Base-by-base conservation (phyloP, 2,329 filamentous ascomycete species). In the Coleophoma cylindrospora region DNA sequence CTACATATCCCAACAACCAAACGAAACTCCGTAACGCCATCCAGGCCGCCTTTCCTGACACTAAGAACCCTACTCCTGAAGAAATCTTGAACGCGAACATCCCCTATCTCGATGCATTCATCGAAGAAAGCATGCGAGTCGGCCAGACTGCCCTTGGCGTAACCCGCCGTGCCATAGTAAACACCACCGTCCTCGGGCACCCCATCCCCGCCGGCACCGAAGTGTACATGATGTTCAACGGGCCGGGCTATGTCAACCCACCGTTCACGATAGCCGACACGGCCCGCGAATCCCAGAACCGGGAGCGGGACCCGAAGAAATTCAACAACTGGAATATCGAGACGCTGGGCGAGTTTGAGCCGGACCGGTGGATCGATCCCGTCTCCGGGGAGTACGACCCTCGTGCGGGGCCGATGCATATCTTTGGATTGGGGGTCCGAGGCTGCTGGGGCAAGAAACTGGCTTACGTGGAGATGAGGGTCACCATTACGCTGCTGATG, bases 381-480 rank as follows among this genome's bases (percentile, higher is more conserved):
- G 50, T 55, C 40, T 27, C 37, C 1, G 50, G 50, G 40, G 57
- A 58, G 14, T 70, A 68, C 37, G 63, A 68, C 40, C 48, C 61
- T 1, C 51, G 59, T 43, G 66, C 69, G 1, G 70, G 69, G 0
- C 70, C 69, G 0, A 60, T 51, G 12, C 54, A 71, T 21, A 57
- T 64, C 0, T 74, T 73, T 54, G 66, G 68, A 0, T 41, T 62
- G 6, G 71, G 71, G 0, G 61, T 64, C 3, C 56, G 71, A 2
- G 65, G 65, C 1, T 74, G 71, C 48, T 73, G 66, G 44, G 70
- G 71, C 0, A 64, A 62, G 48, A 64, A 57, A 54, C 51, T 73
- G 51, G 70, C 67, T 1, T 61, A 68, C 34, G 38, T 70, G 36
- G 59, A 69, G 53, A 34, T 73, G 53, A 59, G 62, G 34, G 64